These are phyloP conservation scores for Phoma sp. DNA, from an alignment of 2,329 filamentous ascomycete genomes.

Conservation along the genomic window DNA sequence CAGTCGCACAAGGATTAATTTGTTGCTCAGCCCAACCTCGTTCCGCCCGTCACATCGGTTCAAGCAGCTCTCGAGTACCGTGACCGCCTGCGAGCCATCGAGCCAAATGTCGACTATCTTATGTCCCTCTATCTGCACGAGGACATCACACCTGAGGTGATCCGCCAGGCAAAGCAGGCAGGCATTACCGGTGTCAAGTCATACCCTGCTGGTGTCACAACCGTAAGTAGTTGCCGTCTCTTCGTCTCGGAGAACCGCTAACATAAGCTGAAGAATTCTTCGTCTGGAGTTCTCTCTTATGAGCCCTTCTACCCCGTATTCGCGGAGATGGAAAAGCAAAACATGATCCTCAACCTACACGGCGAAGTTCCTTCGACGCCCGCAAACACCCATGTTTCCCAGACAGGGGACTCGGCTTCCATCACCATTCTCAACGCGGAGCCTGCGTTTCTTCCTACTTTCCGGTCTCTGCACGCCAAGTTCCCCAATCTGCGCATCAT, in stretches of 20 bases:
- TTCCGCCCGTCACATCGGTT: slow-evolving; percentile 59
- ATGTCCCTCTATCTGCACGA: slow-evolving; percentile 61
- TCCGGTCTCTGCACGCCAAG: slow-evolving; percentile 72
- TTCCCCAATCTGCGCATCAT: slow-evolving; percentile 74
- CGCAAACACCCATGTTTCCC: slow-evolving; percentile 19
- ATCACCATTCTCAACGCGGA: slow-evolving; percentile 69
- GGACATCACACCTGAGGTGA: slow-evolving; percentile 58
- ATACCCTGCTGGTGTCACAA: slow-evolving; percentile 61
- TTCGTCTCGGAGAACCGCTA: background rate
- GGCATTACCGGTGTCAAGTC: slow-evolving; percentile 77
- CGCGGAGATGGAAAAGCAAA: slow-evolving; percentile 83
- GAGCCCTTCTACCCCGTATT: slow-evolving; percentile 80
- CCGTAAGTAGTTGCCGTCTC: slow-evolving; percentile 23
- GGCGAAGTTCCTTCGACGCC: slow-evolving; percentile 75
- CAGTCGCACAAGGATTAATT: background rate
- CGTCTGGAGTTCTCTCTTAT: slow-evolving; percentile 72
- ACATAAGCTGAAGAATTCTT: slow-evolving; percentile 56
- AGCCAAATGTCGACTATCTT: slow-evolving; percentile 57
- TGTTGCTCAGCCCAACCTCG: slow-evolving; percentile 54
- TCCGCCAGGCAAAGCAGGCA: slow-evolving; percentile 73
- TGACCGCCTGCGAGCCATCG: slow-evolving; percentile 51
- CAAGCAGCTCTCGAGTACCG: slow-evolving; percentile 56
- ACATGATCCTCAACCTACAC: slow-evolving; percentile 89
- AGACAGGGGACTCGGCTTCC: slow-evolving; percentile 24
- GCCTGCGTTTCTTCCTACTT: slow-evolving; percentile 78